Evolutionary conservation across 116 monocot species (phyloP), one percentile per base, ranked within the genome.

Genomic region (Phalaenopsis hybrid): DNA sequence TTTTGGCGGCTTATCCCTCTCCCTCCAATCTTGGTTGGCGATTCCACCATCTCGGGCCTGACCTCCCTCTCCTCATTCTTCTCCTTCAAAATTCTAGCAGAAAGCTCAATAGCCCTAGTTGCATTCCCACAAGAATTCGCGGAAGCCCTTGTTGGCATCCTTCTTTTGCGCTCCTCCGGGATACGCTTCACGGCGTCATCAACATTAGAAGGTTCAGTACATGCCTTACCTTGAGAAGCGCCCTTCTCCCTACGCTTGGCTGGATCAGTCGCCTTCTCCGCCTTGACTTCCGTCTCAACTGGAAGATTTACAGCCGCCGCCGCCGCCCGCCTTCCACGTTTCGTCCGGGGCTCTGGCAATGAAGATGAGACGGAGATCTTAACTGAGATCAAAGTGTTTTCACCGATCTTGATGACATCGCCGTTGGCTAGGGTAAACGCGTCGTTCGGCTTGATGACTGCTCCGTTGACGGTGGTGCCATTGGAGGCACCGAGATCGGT

Each of bases 401-500:
- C 86, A 12, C 97, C 97, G 82, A 94, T 90, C 88, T 89, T 91
- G 75, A 97, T 82, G 18, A 57, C 1, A 77, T 94, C 94, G 23
- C 93, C 90, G 79, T 90, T 49, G 4, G 77, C 75, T 23, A 97
- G 88, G 37, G 44, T 48, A 28, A 82, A 20, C 0, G 90, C 87
- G 12, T 65, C 83, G 41, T 74, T 77, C 13, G 92, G 84, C 16
- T 55, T 11, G 74, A 97, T 65, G 43, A 20, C 23, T 28, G 21
- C 33, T 76, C 74, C 88, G 75, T 97, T 97, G 74, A 97, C 82
- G 58, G 83, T 49, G 68, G 97, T 94, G 4, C 95, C 97, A 67
- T 97, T 94, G 76, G 97, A 92, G 57, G 91, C 84, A 11, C 72
- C 88, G 43, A 93, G 93, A 74, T 97, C 97, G 44, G 82, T 84